These are phyloP conservation scores for Chalciporus sphaerocephalus DNA, from an alignment of 768 basidiomycete species.

Conservation along the genomic window DNA sequence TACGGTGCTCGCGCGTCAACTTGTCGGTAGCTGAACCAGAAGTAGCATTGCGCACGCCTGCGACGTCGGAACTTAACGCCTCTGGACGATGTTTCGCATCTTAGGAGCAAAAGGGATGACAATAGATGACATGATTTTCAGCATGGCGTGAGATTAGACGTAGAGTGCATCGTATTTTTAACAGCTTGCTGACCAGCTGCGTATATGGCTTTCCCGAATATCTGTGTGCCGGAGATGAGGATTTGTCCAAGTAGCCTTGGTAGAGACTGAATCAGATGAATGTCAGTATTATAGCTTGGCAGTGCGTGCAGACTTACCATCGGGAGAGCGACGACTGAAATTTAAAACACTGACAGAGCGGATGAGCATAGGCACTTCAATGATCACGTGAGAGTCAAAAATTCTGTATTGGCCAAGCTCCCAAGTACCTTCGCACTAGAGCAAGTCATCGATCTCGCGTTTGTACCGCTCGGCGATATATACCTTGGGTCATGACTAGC, in stretches of 20 bases:
- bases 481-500: conserved; percentile 9
- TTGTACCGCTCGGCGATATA: neutral
- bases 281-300: neutral
- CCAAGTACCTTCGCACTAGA: neutral
- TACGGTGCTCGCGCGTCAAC: conserved; percentile 78
- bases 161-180: conserved; percentile 61
- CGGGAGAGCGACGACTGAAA: conserved; percentile 4
- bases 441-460: neutral
- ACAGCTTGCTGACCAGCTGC: conserved; percentile 91
- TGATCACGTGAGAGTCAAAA: conserved; percentile 23
- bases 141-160: neutral
- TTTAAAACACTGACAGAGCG: neutral
- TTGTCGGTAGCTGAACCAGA: conserved; percentile 75
- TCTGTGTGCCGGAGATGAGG: conserved; percentile 67
- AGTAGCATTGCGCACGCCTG: conserved; percentile 69
- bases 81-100: conserved; percentile 84
- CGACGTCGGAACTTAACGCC: conserved; percentile 61
- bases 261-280: conserved; percentile 52
- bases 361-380: neutral
- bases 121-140: neutral
- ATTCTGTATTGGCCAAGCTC: neutral
- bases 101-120: conserved; percentile 27
- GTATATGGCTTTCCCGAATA: conserved; percentile 85
- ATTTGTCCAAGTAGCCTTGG: conserved; percentile 79
- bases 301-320: conserved; percentile 16